phyloP scores from a whole-genome alignment of 108 stramenopile genomes.

The Aurantiochytrium sp. region DNA sequence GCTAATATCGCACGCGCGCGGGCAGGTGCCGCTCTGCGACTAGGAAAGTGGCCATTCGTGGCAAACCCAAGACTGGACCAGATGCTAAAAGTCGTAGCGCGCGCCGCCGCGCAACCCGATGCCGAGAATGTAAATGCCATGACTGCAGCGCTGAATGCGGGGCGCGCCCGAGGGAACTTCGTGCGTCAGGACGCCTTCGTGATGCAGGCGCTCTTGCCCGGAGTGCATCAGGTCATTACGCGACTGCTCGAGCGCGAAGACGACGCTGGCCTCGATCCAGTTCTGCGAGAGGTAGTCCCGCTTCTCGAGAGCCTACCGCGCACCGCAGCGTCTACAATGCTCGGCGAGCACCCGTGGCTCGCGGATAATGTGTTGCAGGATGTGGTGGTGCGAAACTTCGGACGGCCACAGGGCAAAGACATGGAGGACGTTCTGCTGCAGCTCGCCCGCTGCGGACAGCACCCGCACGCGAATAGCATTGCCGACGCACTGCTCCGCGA shows the following conservation, averaged over 20 bases:
- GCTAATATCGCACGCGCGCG: too few relatives aligned
- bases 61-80: too few relatives aligned
- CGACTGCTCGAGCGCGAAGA: not conserved
- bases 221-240: not conserved
- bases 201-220: not conserved
- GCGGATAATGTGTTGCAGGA: not conserved
- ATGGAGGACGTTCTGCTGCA: not conserved
- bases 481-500: not conserved
- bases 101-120: not conserved
- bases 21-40: too few relatives aligned
- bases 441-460: not conserved
- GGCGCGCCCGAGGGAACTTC: not conserved
- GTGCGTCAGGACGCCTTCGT: not conserved
- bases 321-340: not conserved
- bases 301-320: not conserved
- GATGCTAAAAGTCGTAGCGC: not conserved
- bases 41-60: too few relatives aligned
- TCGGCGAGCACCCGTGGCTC: not conserved
- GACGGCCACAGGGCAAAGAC: not conserved
- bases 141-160: not conserved
- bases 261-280: not conserved
- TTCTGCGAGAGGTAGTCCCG: not conserved
- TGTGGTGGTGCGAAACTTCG: not conserved
- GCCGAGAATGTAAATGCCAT: not conserved
- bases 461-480: not conserved